phyloP scores from a whole-genome alignment of 2,329 filamentous ascomycete species.

The Diaporthe humulicola region DNA sequence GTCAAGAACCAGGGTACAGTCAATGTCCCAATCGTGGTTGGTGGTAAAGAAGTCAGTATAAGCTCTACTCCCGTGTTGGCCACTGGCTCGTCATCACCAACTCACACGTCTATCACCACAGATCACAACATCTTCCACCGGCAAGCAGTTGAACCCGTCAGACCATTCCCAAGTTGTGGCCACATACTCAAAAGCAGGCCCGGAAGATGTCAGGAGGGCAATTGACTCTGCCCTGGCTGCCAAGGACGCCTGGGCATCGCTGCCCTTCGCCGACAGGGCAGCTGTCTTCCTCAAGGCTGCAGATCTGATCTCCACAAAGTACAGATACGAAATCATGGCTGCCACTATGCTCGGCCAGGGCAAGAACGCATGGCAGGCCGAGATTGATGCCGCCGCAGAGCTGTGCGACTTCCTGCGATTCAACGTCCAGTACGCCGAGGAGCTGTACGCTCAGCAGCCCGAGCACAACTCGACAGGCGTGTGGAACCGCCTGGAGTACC shows the following conservation, averaged over 20 bases:
- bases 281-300: constrained; percentile 97
- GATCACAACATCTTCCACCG: constrained; percentile 76
- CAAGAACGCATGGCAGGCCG: constrained; percentile 99
- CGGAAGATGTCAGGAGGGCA: constrained; percentile 80
- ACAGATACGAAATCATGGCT: constrained; percentile 97
- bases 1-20: constrained; percentile 78
- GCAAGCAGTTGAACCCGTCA: constrained; percentile 85
- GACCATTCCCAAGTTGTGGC: constrained; percentile 83
- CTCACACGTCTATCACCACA: constrained; percentile 49
- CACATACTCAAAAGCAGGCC: constrained; percentile 85
- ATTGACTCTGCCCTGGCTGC: constrained; percentile 90
- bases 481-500: constrained; percentile 93
- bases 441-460: constrained; percentile 90
- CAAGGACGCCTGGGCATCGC: constrained; percentile 85
- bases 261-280: constrained; percentile 91
- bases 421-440: constrained; percentile 93
- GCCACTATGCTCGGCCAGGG: constrained; percentile 96
- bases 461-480: constrained; percentile 84
- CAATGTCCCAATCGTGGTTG: constrained; percentile 86
- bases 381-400: constrained; percentile 96
- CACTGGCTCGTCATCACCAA: neutral
- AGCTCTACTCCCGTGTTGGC: neutral
- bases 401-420: constrained; percentile 93
- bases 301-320: constrained; percentile 90
- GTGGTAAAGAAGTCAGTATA: constrained; percentile 78